Evolutionary conservation across 2,329 filamentous ascomycete genomes (phyloP), one percentile per base, ranked within the genome.

Genomic region (Dactylellina haptotyla): DNA sequence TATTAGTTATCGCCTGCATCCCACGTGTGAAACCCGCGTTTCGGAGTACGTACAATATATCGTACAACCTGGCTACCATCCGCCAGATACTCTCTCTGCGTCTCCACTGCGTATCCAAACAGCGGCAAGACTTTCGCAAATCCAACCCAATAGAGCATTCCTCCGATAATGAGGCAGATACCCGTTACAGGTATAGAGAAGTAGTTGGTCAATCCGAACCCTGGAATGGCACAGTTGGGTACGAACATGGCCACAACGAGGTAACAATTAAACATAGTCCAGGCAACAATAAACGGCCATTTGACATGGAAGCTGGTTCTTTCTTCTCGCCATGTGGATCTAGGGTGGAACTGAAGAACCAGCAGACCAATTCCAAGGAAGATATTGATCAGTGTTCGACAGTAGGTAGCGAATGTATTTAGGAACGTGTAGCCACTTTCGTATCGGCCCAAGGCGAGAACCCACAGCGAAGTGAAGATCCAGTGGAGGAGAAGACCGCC

Each of bases 361-460:
- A 87, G 80, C 1, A 87, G 81, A 0, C 85, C 85, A 0, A 77
- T 82, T 0, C 82, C 83, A 18, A 87, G 84, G 48, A 86, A 84
- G 0, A 80, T 81, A 75, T 86, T 85, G 79, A 86, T 85, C 82
- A 84, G 84, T 84, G 70, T 86, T 86, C 0, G 84, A 84, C 77
- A 65, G 48, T 75, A 75, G 10, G 70, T 67, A 58, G 66, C 59
- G 46, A 83, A 85, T 34, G 87, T 85, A 58, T 87, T 83, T 34
- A 88, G 84, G 77, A 91, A 91, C 79, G 88, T 89, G 80, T 90
- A 90, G 0, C 88, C 88, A 43, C 58, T 65, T 30, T 16, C 88
- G 0, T 88, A 89, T 0, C 88, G 85, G 0, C 89, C 89, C 0
- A 88, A 88, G 0, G 87, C 88, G 2, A 90, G 79, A 28, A 91